These are phyloP conservation scores for Penicillium rolfsii DNA, from an alignment of 2,329 filamentous ascomycete genomes.

Conservation along the genomic window DNA sequence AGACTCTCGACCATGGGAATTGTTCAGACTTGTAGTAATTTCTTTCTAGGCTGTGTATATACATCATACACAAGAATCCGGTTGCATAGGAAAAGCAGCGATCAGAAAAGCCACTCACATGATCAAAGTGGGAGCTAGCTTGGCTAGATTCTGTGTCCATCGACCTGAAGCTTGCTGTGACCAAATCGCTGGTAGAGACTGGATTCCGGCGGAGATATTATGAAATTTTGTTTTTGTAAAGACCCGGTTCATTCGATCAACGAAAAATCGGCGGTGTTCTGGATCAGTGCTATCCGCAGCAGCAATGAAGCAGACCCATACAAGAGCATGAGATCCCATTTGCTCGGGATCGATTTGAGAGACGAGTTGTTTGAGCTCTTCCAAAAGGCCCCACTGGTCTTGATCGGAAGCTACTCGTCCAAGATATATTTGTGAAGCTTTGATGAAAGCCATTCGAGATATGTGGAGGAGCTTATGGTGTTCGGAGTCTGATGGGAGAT, in stretches of 20 bases:
- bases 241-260: conserved; percentile 32
- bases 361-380: conserved; percentile 39
- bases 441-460: conserved; percentile 21
- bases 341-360: conserved; percentile 31
- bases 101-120: conserved; percentile 15
- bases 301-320: conserved; percentile 49
- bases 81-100: too few relatives aligned
- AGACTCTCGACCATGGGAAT: not conserved
- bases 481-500: conserved; percentile 18
- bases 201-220: conserved; percentile 44
- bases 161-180: conserved; percentile 11
- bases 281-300: conserved; percentile 44
- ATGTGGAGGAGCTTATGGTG: conserved; percentile 15
- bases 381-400: conserved; percentile 28
- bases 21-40: not conserved
- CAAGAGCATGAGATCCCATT: conserved; percentile 44
- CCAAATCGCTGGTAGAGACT: conserved; percentile 43
- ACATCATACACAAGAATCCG: too few relatives aligned
- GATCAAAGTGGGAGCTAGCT: conserved; percentile 19
- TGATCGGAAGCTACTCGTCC: conserved; percentile 21
- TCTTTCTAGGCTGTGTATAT: too few relatives aligned
- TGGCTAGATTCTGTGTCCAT: conserved; percentile 26
- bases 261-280: conserved; percentile 44
- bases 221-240: conserved; percentile 42
- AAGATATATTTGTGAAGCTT: conserved; percentile 32